A percentile compares a stretch with the other conserved stretches of the same genome.
These are phyloP conservation scores for Lasiodiplodia hormozganensis DNA, from an alignment of 2,329 filamentous ascomycete genomes.

Conservation along the genomic window DNA sequence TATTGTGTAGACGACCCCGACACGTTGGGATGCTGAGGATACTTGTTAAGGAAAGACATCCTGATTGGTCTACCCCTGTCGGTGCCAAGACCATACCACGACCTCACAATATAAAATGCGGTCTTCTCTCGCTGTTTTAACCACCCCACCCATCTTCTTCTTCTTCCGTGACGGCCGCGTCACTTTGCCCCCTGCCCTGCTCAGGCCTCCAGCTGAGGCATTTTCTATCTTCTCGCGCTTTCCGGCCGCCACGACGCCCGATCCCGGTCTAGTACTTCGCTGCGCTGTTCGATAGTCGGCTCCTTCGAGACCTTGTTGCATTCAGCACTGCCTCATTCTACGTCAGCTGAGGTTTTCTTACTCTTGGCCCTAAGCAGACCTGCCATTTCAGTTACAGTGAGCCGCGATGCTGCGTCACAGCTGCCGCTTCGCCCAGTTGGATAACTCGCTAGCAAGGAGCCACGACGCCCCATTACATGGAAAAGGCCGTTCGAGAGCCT, in stretches of 20 bases:
- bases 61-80: not conserved
- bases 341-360: not conserved
- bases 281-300: not conserved
- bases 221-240: not conserved
- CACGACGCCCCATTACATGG: not conserved
- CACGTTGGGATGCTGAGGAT: not conserved
- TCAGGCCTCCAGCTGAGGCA: not conserved
- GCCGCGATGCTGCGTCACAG: not conserved
- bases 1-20: not conserved
- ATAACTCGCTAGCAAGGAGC: not conserved
- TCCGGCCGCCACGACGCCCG: not conserved
- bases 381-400: not conserved
- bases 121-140: constrained; percentile 4
- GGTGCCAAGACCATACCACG: not conserved
- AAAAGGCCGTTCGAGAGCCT: not conserved
- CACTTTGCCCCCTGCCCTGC: not conserved
- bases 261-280: not conserved
- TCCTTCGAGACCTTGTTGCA: not conserved
- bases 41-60: not conserved
- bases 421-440: not conserved
- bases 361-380: not conserved
- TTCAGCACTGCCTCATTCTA: not conserved
- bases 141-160: not conserved
- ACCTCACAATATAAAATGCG: not conserved
- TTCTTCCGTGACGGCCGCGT: not conserved